phyloP scores from a whole-genome alignment of 78 protist genomes.

The Fonticula alba region DNA sequence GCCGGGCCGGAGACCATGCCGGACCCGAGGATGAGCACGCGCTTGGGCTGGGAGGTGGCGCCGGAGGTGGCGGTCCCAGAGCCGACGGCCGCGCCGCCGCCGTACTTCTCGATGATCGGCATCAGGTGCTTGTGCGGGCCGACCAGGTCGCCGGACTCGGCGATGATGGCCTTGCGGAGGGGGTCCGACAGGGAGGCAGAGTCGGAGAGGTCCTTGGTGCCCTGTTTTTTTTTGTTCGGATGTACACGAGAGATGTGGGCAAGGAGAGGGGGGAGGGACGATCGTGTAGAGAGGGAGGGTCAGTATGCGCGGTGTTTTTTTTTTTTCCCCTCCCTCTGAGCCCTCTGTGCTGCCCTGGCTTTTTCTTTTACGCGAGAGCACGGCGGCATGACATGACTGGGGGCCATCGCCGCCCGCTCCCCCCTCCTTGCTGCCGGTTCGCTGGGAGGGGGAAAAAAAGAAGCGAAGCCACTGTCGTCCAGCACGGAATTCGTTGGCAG shows the following conservation, averaged over 20 bases:
- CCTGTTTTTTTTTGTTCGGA: no score
- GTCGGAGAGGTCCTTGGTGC: background rate
- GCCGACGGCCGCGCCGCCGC: background rate
- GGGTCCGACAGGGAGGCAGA: background rate
- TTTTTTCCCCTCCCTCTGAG: background rate
- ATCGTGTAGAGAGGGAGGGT: background rate
- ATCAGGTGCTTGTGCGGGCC: conserved; percentile 20
- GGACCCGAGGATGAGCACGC: conserved; percentile 33
- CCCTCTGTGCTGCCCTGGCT: background rate
- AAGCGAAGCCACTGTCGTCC: background rate
- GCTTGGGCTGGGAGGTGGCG: background rate
- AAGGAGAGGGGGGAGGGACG: background rate
- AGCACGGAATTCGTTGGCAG: background rate
- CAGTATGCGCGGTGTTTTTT: background rate
- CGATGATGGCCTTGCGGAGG: conserved; percentile 8
- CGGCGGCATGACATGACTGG: no score
- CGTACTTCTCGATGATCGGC: no score
- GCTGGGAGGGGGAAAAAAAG: background rate
- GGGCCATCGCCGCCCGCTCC: no score
- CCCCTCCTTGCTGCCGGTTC: no score
- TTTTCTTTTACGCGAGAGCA: no score
- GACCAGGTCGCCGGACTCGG: conserved; percentile 19
- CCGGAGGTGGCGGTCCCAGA: background rate
- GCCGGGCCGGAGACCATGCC: conserved; percentile 30
- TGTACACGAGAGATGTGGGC: no score